phyloP scores from a whole-genome alignment of 805 yeast genomes.

The Ascoidea asiatica region DNA sequence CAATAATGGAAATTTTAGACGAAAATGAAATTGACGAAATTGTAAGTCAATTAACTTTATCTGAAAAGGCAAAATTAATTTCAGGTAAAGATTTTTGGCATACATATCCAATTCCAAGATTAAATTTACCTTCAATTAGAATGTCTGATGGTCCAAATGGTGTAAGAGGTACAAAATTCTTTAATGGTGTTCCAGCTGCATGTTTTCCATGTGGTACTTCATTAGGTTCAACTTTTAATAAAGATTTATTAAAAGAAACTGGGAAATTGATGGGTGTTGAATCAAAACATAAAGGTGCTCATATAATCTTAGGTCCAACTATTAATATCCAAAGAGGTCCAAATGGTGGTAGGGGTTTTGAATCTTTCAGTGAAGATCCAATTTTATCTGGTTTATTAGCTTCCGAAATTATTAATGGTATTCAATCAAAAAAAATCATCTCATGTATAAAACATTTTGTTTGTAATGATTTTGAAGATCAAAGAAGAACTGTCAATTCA shows the following conservation, averaged over 20 bases:
- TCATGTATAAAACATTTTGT: constrained; percentile 53
- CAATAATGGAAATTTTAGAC: too few species aligned
- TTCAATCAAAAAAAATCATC: constrained; percentile 34
- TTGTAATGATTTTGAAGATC: constrained; percentile 49
- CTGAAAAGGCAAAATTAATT: constrained; percentile 20
- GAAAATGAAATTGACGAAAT: constrained; percentile 11
- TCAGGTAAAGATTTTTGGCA: constrained; percentile 27
- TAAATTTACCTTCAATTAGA: constrained; percentile 33
- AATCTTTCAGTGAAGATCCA: constrained; percentile 52
- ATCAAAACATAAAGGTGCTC: constrained; percentile 39
- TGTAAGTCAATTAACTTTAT: constrained; percentile 13
- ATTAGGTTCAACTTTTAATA: constrained; percentile 42
- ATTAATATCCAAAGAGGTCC: constrained; percentile 42
- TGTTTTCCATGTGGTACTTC: constrained; percentile 53
- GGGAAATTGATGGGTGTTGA: constrained; percentile 42
- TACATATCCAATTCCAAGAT: constrained; percentile 18
- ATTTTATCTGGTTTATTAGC: constrained; percentile 31
- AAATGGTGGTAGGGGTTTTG: constrained; percentile 50
- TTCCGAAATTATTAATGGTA: constrained; percentile 36
- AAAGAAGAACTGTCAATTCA: constrained; percentile 33
- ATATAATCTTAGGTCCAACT: constrained; percentile 35
- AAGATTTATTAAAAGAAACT: constrained; percentile 30
- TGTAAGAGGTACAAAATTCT: constrained; percentile 42
- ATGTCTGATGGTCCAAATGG: constrained; percentile 54
- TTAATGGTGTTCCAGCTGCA: constrained; percentile 37